Base-by-base conservation (phyloP, 495 filamentous ascomycete genomes). In the Trypethelium eluteriae region DNA sequence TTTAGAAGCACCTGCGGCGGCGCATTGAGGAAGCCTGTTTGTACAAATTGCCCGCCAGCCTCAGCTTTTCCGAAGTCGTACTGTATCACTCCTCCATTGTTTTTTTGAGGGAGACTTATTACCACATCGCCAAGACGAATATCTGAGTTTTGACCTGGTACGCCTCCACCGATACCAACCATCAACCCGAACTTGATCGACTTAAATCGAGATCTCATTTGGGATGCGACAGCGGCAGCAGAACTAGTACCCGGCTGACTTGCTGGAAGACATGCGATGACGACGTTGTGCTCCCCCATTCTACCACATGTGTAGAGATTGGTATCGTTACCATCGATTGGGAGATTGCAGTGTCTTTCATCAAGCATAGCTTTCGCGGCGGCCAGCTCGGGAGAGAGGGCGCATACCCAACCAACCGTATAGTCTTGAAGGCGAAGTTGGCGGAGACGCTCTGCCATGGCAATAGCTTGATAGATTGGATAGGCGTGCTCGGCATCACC, bases 341-440 rank as follows among this genome's bases (percentile, higher is more conserved):
- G 72, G 18, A 76, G 36, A 36, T 47, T 6, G 38, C 64, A 62
- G 68, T 80, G 76, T 32, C 69, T 36, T 10, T 71, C 63, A 61
- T 79, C 76, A 14, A 80, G 67, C 74, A 75, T 72, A 1, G 66
- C 69, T 36, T 64, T 68, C 36, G 74, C 77, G 41, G 76, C 78
- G 44, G 74, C 73, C 64, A 78, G 66, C 49, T 80, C 78, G 18
- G 76, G 68, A 5, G 63, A 57, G 16, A 79, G 67, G 0, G 76
- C 76, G 46, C 77, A 79, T 3, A 80, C 68, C 76, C 76, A 79
- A 34, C 65, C 77, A 53, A 79, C 70, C 0, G 72, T 74, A 63
- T 79, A 80, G 9, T 75, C 46, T 44, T 75, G 70, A 14, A 6
- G 49, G 49, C n/a, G n/a, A n/a, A n/a, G n/a, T n/a, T n/a, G n/a